A percentile compares a stretch with the other conserved stretches of the same genome.
Conservation (phyloP, 2,329 filamentous ascomycete genomes). For the Stachybotrys chlorohalonatus region DNA sequence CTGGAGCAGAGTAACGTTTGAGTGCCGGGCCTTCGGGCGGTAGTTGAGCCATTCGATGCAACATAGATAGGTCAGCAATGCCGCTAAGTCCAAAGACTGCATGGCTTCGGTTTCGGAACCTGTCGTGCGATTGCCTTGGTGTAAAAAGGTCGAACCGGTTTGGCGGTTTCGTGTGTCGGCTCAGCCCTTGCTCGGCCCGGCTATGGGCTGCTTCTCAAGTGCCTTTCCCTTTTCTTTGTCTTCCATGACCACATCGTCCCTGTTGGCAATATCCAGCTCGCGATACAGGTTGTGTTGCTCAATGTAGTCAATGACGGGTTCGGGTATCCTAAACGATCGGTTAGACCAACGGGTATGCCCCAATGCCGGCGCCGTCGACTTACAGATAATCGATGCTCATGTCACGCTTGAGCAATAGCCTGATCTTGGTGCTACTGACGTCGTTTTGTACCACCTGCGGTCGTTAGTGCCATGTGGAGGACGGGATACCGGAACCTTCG, state of each 20-base stretch:
- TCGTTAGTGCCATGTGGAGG: conserved; percentile 19
- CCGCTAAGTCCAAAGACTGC: background rate
- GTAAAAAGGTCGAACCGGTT: background rate
- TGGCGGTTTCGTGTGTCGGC: background rate
- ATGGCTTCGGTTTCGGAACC: background rate
- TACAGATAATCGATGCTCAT: conserved; percentile 68
- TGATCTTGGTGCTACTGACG: conserved; percentile 73
- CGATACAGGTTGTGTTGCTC: conserved; percentile 57
- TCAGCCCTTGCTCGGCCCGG: conserved; percentile 18
- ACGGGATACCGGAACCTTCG: background rate
- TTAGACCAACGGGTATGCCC: background rate
- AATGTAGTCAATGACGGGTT: conserved; percentile 67
- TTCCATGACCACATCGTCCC: conserved; percentile 7
- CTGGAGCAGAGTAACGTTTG: no score
- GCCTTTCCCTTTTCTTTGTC: conserved; percentile 10
- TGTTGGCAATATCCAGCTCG: conserved; percentile 27
- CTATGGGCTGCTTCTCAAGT: conserved; percentile 4
- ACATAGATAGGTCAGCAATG: background rate
- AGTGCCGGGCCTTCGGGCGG: no score
- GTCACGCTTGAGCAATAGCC: conserved; percentile 67
- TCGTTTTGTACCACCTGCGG: conserved; percentile 67
- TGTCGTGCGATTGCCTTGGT: background rate
- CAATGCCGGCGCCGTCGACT: conserved; percentile 4
- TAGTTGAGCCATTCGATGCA: no score
- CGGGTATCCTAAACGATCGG: conserved; percentile 37